Conservation (phyloP, 2,329 filamentous ascomycete species). For the Aureobasidium namibiae region DNA sequence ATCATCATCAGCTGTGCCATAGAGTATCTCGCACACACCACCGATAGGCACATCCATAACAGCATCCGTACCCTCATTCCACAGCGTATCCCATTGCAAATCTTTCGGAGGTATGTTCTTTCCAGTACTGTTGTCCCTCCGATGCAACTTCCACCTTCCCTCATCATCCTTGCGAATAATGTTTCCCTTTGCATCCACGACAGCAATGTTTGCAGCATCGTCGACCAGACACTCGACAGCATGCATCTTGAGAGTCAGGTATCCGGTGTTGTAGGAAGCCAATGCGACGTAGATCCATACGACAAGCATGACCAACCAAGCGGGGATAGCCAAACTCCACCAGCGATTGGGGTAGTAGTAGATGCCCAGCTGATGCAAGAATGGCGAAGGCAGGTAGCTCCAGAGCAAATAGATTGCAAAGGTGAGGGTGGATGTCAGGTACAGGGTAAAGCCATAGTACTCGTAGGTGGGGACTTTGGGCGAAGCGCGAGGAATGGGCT, state of each 20-base stretch:
- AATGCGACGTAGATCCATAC: slow-evolving; percentile 93
- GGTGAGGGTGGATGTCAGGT: slow-evolving; percentile 74
- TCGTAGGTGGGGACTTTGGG: slow-evolving; percentile 98
- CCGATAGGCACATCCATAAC: slow-evolving; percentile 95
- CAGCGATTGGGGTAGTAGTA: slow-evolving; percentile 96
- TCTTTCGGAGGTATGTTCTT: slow-evolving; percentile 25
- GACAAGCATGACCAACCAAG: slow-evolving; percentile 79
- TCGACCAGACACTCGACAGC: slow-evolving; percentile 88
- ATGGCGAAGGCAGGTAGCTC: slow-evolving; percentile 86
- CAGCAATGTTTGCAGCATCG: slow-evolving; percentile 76
- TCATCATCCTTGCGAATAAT: slow-evolving; percentile 31
- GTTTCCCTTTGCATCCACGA: slow-evolving; percentile 64
- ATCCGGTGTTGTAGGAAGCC: slow-evolving; percentile 81
- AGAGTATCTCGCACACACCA: slow-evolving; percentile 89
- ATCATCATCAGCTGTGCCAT: slow-evolving; percentile 48
- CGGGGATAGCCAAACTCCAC: slow-evolving; percentile 91
- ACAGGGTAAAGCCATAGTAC: slow-evolving; percentile 97
- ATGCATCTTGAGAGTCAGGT: slow-evolving; percentile 71
- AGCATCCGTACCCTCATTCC: slow-evolving; percentile 90
- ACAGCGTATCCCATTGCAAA: slow-evolving; percentile 70
- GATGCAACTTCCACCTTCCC: slow-evolving; percentile 14
- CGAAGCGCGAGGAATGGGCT: slow-evolving; percentile 68
- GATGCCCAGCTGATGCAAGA: slow-evolving; percentile 86
- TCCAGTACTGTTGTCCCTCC: slow-evolving; percentile 22
- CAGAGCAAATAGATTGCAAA: slow-evolving; percentile 70